Evolutionary conservation across 164 flowering plant species (phyloP).

Genomic region (Umbilicus rupestris): DNA sequence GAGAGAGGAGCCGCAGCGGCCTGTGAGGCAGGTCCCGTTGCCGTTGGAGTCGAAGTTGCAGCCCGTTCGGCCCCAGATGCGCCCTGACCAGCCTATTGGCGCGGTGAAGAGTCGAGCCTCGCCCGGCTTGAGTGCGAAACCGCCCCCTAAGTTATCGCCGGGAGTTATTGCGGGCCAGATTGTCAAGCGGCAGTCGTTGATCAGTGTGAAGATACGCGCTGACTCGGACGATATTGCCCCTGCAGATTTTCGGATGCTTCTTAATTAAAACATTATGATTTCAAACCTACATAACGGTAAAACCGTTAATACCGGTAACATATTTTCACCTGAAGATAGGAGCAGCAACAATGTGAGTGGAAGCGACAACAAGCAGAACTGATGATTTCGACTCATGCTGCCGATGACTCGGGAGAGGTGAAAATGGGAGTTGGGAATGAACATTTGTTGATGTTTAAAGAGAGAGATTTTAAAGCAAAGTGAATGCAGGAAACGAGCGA

Average conservation of each 20-base stretch:
- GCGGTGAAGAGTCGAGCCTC: conserved; percentile 51
- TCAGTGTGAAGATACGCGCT: conserved; percentile 60
- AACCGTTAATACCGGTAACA: background rate
- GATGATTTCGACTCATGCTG: background rate
- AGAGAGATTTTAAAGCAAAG: background rate
- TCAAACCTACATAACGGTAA: background rate
- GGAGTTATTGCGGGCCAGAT: conserved; percentile 87
- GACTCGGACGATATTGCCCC: conserved; percentile 28
- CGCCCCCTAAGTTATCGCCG: conserved; percentile 52
- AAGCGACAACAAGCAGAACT: background rate
- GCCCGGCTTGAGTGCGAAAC: conserved; percentile 49
- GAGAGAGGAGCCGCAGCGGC: conserved; percentile 53
- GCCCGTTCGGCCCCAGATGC: conserved; percentile 94
- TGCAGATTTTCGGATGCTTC: conserved; percentile 11
- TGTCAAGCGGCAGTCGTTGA: conserved; percentile 63
- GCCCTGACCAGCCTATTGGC: conserved; percentile 73
- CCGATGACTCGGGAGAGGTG: background rate
- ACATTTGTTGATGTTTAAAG: background rate
- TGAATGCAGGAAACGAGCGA: background rate
- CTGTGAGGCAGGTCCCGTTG: conserved; percentile 64
- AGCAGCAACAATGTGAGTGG: background rate
- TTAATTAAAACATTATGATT: background rate
- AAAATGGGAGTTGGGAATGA: background rate
- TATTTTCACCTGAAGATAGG: background rate
- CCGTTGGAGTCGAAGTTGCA: conserved; percentile 69